Conservation (phyloP, 2,329 filamentous ascomycete species). For the Aspergillus luchuensis region DNA sequence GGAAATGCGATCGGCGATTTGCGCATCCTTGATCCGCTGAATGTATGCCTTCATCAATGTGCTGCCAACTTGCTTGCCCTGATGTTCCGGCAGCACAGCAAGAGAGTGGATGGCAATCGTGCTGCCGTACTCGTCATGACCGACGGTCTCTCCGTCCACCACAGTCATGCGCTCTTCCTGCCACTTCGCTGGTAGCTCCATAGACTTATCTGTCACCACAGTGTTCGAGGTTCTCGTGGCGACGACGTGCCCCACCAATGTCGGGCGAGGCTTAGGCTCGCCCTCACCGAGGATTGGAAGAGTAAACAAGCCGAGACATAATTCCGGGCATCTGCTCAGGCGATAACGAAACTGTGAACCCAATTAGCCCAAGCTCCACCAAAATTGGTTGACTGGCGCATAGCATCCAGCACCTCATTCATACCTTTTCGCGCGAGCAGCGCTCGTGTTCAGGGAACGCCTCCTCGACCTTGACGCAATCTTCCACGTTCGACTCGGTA, state of each 20-base stretch:
- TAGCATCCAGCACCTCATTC: slow-evolving; percentile 6
- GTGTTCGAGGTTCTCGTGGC: slow-evolving; percentile 67
- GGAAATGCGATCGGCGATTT: slow-evolving; percentile 70
- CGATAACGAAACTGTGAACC: slow-evolving; percentile 70
- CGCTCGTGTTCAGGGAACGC: slow-evolving; percentile 62
- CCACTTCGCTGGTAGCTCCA: slow-evolving; percentile 73
- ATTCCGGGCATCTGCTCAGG: slow-evolving; percentile 70
- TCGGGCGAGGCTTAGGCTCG: slow-evolving; percentile 61
- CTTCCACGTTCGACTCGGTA: slow-evolving; percentile 54
- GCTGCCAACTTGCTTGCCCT: slow-evolving; percentile 71
- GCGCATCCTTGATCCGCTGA: slow-evolving; percentile 71
- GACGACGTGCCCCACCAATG: slow-evolving; percentile 75
- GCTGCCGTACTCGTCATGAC: slow-evolving; percentile 71
- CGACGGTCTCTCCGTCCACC: slow-evolving; percentile 52
- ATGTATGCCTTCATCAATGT: slow-evolving; percentile 75
- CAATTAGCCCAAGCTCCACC: slow-evolving; percentile 15
- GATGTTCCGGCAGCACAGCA: slow-evolving; percentile 74
- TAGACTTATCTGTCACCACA: slow-evolving; percentile 72
- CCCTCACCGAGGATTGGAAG: slow-evolving; percentile 54
- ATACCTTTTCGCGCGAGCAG: slow-evolving; percentile 62
- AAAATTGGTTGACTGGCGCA: not conserved
- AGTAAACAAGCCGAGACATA: slow-evolving; percentile 79
- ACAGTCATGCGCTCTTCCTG: slow-evolving; percentile 46
- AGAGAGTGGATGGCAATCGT: slow-evolving; percentile 83
- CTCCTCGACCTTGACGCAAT: slow-evolving; percentile 61